phyloP scores from a whole-genome alignment of 768 basidiomycete species.

The Exsudoporus frostii region DNA sequence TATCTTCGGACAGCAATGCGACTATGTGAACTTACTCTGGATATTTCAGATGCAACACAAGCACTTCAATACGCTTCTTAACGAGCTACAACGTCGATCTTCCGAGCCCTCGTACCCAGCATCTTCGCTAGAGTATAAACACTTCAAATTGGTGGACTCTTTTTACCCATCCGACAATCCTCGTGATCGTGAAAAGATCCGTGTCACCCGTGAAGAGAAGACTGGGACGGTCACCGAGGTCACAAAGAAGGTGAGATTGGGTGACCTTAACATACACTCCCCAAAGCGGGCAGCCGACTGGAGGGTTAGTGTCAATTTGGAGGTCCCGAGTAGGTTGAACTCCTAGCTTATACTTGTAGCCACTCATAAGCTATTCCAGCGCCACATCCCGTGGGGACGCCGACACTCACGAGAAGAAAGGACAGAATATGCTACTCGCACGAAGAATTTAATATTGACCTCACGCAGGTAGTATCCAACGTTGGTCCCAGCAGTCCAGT shows the following conservation, averaged over 20 bases:
- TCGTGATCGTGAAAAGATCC: constrained; percentile 54
- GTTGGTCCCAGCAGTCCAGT: constrained; percentile 49
- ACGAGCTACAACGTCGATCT: constrained; percentile 65
- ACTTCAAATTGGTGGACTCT: constrained; percentile 74
- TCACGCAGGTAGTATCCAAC: constrained; percentile 82
- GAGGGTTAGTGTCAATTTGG: constrained; percentile 90
- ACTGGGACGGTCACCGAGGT: constrained; percentile 60
- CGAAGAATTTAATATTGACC: constrained; percentile 89
- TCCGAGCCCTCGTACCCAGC: constrained; percentile 48
- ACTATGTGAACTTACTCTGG: constrained; percentile 11
- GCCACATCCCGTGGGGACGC: constrained; percentile 60
- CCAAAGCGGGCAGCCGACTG: constrained; percentile 86
- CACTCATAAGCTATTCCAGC: constrained; percentile 39
- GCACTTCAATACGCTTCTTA: constrained; percentile 84
- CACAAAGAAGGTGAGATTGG: constrained; percentile 79
- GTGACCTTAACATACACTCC: constrained; percentile 82
- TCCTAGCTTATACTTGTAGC: not conserved
- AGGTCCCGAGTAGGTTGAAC: constrained; percentile 69
- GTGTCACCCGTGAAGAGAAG: constrained; percentile 82
- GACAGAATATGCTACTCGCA: constrained; percentile 92
- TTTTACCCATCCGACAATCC: constrained; percentile 56
- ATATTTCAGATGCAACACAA: constrained; percentile 73
- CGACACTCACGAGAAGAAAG: constrained; percentile 68
- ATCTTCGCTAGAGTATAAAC: constrained; percentile 67
- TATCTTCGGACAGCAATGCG: constrained; percentile 1